Evolutionary conservation across 2,329 filamentous ascomycete species (phyloP), one percentile per base, ranked within the genome.

Genomic region (Pseudopyricularia javanii): DNA sequence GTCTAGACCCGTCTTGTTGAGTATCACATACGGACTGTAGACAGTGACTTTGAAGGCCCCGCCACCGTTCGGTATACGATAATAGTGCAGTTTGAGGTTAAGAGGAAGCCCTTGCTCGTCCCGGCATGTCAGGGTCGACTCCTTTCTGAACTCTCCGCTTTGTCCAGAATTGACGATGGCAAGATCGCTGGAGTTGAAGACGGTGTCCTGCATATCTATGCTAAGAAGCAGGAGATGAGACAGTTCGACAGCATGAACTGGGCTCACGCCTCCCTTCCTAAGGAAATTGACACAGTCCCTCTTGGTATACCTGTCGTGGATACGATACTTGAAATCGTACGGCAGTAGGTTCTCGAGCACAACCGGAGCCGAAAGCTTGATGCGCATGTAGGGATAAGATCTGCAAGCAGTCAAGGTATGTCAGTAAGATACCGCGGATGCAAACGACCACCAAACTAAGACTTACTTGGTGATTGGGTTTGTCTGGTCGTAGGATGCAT

Each of bases 241-340:
- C 20, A 98, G 75, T 68, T 98, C 91, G 17, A 97, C 91, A 9
- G 97, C 91, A 64, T 98, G 93, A 0, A 98, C 91, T 1, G 94
- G 94, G 65, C 93, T 98, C 54, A 97, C 85, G 14, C 94, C 94
- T 26, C 94, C 93, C 68, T 96, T 97, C 54, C 93, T 83, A 48
- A 98, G 72, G 70, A 98, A 98, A 66, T 98, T 98, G 4, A 89
- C 94, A 93, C 93, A 98, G 65, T 98, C 93, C 65, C 94, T 95
- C 74, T 91, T 94, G 0, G 91, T 96, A 66, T 95, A 94, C 72
- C 94, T 96, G 72, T 98, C 93, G 63, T 97, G 98, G 53, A 98
- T 97, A 53, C 91, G 83, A 67, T 98, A 98, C 68, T 98, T 97
- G 80, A 98, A 98, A 68, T 98, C 93, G 64, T 93, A 97, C 0